These are phyloP conservation scores for Chlorophyllum brunneum DNA, from an alignment of 768 basidiomycete species.

Conservation along the genomic window DNA sequence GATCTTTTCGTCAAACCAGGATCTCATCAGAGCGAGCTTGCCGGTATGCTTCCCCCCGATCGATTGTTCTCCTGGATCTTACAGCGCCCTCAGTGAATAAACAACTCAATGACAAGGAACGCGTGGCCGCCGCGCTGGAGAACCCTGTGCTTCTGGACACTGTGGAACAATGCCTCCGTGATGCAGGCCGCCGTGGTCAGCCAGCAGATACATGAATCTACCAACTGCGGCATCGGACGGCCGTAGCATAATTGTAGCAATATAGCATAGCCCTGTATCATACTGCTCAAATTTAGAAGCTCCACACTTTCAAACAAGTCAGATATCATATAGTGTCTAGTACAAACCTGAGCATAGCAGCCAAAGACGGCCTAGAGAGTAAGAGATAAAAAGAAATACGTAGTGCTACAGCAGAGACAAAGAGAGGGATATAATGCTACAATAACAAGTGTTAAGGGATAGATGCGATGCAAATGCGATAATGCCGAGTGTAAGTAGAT, in stretches of 20 bases:
- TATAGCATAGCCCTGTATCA: no score
- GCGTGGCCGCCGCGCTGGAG: constrained; percentile 95
- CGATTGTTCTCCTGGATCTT: not conserved
- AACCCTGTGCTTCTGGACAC: constrained; percentile 83
- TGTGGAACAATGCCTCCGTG: constrained; percentile 63
- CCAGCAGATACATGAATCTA: not conserved
- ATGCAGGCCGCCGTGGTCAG: constrained; percentile 28
- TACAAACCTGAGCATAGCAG: not conserved
- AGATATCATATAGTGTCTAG: no score
- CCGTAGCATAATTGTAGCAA: no score
- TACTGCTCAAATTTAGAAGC: no score
- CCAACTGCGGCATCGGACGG: no score
- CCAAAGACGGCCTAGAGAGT: not conserved
- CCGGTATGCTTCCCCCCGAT: constrained; percentile 46
- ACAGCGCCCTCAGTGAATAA: constrained; percentile 74
- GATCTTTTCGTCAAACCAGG: constrained; percentile 92
- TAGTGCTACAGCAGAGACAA: constrained; percentile 10
- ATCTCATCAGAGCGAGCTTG: constrained; percentile 91
- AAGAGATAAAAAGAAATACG: not conserved
- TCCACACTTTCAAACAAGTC: no score
- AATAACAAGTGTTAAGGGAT: constrained; percentile 11
- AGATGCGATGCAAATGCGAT: constrained; percentile 11
- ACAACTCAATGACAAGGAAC: constrained; percentile 97
- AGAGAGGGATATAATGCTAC: constrained; percentile 9
- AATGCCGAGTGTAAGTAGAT: constrained; percentile 8